phyloP scores from a whole-genome alignment of 805 yeast species.

The Metschnikowia koreensis region DNA sequence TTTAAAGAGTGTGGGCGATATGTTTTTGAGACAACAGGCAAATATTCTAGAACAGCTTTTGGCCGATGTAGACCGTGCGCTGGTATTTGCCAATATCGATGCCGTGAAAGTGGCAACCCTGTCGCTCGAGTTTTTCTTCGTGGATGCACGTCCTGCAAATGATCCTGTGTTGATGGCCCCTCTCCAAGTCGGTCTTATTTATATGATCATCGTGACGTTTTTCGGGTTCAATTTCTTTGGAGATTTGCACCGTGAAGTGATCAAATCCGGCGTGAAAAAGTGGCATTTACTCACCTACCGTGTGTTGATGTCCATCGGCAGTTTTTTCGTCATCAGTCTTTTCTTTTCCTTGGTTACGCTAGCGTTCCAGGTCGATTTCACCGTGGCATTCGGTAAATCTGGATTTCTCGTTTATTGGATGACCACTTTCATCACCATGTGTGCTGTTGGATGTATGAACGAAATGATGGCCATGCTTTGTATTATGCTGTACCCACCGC shows the following conservation, averaged over 20 bases:
- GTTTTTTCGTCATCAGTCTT: constrained; percentile 57
- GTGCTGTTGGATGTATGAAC: constrained; percentile 74
- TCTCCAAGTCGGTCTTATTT: constrained; percentile 72
- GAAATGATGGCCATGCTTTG: constrained; percentile 59
- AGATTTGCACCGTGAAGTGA: constrained; percentile 50
- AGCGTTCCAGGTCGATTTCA: constrained; percentile 65
- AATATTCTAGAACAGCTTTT: constrained; percentile 19
- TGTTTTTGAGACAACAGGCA: constrained; percentile 28
- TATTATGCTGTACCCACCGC: constrained; percentile 56
- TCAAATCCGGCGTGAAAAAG: constrained; percentile 41
- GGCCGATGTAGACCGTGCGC: constrained; percentile 15
- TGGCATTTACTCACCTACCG: constrained; percentile 53
- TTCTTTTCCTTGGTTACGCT: constrained; percentile 59
- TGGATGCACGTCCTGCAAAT: constrained; percentile 51
- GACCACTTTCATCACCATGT: constrained; percentile 63
- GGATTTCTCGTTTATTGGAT: constrained; percentile 80
- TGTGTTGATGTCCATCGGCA: constrained; percentile 45
- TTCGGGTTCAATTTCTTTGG: constrained; percentile 65
- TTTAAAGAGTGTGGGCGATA: constrained; percentile 34
- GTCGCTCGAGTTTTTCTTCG: constrained; percentile 33
- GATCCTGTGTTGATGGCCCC: constrained; percentile 61
- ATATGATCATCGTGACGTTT: constrained; percentile 67
- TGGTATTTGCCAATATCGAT: constrained; percentile 12
- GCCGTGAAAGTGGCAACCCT: constrained; percentile 24
- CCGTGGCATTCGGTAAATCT: constrained; percentile 55